phyloP scores from a whole-genome alignment of 495 filamentous ascomycete species.

The Bathelium albidoporum region DNA sequence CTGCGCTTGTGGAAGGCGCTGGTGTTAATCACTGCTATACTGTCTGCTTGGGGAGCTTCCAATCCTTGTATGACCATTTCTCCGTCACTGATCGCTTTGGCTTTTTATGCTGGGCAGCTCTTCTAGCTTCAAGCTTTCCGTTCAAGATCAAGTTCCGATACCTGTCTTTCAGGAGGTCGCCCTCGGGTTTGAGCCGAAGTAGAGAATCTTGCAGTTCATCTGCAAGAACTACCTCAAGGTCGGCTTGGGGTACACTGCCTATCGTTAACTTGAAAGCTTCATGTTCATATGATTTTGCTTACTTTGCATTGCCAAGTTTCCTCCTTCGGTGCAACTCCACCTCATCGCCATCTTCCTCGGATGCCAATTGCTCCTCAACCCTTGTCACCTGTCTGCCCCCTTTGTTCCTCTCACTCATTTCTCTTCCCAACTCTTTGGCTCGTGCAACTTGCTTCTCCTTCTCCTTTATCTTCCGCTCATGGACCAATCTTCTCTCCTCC shows the following conservation, averaged over 20 bases:
- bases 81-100: slow-evolving; percentile 75
- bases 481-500: slow-evolving; percentile 59
- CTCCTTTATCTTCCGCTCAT: slow-evolving; percentile 60
- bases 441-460: slow-evolving; percentile 56
- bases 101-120: slow-evolving; percentile 64
- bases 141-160: slow-evolving; percentile 80
- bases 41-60: slow-evolving; percentile 41
- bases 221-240: slow-evolving; percentile 78
- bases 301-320: slow-evolving; percentile 63
- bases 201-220: slow-evolving; percentile 92
- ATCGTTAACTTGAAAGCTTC: too few relatives aligned
- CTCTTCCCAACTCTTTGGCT: slow-evolving; percentile 54
- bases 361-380: slow-evolving; percentile 24
- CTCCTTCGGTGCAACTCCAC: slow-evolving; percentile 55
- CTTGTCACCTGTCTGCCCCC: slow-evolving; percentile 9
- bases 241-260: slow-evolving; percentile 58
- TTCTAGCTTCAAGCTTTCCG: slow-evolving; percentile 78
- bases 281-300: too few relatives aligned
- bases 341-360: slow-evolving; percentile 46
- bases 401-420: slow-evolving; percentile 49
- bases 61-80: slow-evolving; percentile 97
- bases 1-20: background rate
- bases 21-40: background rate
- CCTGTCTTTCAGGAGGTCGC: slow-evolving; percentile 81
- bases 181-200: slow-evolving; percentile 81